phyloP scores from a whole-genome alignment of 2,329 filamentous ascomycete species.

The Verticillium dahliae region DNA sequence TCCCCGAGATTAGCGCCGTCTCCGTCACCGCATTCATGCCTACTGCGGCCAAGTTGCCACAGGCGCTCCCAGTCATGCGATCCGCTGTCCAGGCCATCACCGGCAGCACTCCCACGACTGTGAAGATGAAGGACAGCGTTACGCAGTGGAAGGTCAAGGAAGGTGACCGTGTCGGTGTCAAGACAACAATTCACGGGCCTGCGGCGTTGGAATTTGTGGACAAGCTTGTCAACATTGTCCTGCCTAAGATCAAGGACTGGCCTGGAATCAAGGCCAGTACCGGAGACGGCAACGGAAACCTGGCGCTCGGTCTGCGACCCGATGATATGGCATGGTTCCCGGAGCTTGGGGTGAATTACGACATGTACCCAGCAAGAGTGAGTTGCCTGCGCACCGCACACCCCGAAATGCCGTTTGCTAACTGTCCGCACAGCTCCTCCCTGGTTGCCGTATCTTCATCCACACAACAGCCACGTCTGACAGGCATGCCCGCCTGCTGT shows the following conservation, averaged over 20 bases:
- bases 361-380: constrained; percentile 53
- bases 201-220: constrained; percentile 85
- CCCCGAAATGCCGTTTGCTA: constrained; percentile 37
- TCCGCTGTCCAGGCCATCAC: constrained; percentile 83
- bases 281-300: constrained; percentile 83
- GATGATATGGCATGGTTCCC: constrained; percentile 80
- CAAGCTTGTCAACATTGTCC: constrained; percentile 81
- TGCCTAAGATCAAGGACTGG: constrained; percentile 97
- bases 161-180: constrained; percentile 68
- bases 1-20: constrained; percentile 75
- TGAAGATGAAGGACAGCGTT: constrained; percentile 63
- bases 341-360: constrained; percentile 91
- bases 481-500: constrained; percentile 72
- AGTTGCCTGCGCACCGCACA: constrained; percentile 18
- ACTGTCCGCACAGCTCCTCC: constrained; percentile 57
- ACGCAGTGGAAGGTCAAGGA: constrained; percentile 67
- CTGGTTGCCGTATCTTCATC: constrained; percentile 76
- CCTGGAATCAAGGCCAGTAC: constrained; percentile 57
- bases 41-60: constrained; percentile 61
- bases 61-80: constrained; percentile 73
- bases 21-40: constrained; percentile 74
- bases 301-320: constrained; percentile 71
- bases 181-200: constrained; percentile 70
- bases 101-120: constrained; percentile 65
- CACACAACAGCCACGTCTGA: constrained; percentile 82